Conservation (phyloP, 192 early-diverging fungal genomes). For the Entomortierella parvispora region DNA sequence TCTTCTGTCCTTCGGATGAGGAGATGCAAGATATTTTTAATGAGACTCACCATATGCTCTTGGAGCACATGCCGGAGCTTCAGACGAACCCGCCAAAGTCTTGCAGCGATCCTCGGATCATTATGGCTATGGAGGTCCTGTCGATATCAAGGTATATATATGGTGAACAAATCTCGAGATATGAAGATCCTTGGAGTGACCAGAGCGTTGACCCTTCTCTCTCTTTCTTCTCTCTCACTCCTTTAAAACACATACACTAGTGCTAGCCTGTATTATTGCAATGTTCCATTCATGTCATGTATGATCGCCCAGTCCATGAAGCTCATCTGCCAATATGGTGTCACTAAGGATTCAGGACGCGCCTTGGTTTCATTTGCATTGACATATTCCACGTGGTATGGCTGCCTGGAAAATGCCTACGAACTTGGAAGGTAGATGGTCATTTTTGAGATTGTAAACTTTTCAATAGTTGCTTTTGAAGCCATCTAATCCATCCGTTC, state of each 20-base stretch:
- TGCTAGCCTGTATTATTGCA: slow-evolving; percentile 47
- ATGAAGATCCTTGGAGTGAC: background rate
- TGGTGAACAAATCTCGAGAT: background rate
- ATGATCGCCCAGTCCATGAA: slow-evolving; percentile 27
- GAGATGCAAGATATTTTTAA: slow-evolving; percentile 27
- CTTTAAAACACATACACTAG: too few relatives aligned
- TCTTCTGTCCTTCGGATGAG: slow-evolving; percentile 22
- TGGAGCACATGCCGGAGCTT: slow-evolving; percentile 24
- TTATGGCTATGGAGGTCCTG: slow-evolving; percentile 49
- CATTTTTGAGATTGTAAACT: too few relatives aligned
- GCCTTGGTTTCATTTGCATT: slow-evolving; percentile 40
- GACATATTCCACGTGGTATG: slow-evolving; percentile 45
- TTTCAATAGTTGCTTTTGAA: too few relatives aligned
- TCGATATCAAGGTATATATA: slow-evolving; percentile 21
- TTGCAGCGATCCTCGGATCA: slow-evolving; percentile 24
- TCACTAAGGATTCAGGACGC: slow-evolving; percentile 43
- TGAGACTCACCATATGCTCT: slow-evolving; percentile 28
- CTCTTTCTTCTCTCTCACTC: background rate
- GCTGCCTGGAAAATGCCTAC: slow-evolving; percentile 29
- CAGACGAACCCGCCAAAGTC: slow-evolving; percentile 19
- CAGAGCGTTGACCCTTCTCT: too few relatives aligned
- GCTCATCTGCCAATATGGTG: slow-evolving; percentile 29
- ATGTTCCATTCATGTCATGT: slow-evolving; percentile 32
- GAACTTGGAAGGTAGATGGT: slow-evolving; percentile 47
- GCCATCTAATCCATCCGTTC: too few relatives aligned